Evolutionary conservation across 148 eudicot species (phyloP).

Genomic region (Nepenthes mirabilis): DNA sequence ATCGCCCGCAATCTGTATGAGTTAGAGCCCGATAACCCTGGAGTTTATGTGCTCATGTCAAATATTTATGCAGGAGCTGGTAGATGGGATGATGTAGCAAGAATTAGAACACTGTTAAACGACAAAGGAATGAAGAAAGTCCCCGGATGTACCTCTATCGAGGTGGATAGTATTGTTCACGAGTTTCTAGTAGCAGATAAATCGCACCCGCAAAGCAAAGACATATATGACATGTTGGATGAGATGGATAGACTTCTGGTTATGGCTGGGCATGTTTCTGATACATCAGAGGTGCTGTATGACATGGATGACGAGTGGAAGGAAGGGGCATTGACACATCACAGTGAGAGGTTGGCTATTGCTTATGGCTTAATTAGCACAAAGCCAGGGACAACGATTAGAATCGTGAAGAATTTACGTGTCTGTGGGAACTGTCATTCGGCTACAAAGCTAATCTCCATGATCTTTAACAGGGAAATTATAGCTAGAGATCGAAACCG

Average conservation of each 20-base stretch:
- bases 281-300: slow-evolving; percentile 35
- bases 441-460: slow-evolving; percentile 34
- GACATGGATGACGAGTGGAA: slow-evolving; percentile 37
- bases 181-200: slow-evolving; percentile 48
- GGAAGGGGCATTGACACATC: slow-evolving; percentile 33
- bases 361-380: slow-evolving; percentile 46
- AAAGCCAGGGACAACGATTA: slow-evolving; percentile 36
- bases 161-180: slow-evolving; percentile 33
- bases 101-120: slow-evolving; percentile 27
- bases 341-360: slow-evolving; percentile 40
- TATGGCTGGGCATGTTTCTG: slow-evolving; percentile 27
- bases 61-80: slow-evolving; percentile 32
- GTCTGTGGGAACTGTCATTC: slow-evolving; percentile 46
- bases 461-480: slow-evolving; percentile 32
- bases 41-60: slow-evolving; percentile 39
- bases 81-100: slow-evolving; percentile 44
- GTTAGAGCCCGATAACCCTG: slow-evolving; percentile 35
- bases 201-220: slow-evolving; percentile 29
- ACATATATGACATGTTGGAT: slow-evolving; percentile 38
- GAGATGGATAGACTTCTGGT: slow-evolving; percentile 26
- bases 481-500: slow-evolving; percentile 40
- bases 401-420: slow-evolving; percentile 38
- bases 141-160: slow-evolving; percentile 60
- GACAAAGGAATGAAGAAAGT: slow-evolving; percentile 35
- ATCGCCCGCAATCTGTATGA: slow-evolving; percentile 25